phyloP scores from a whole-genome alignment of 176 grass and related monocot genomes.

The Oropetium thomaeum region DNA sequence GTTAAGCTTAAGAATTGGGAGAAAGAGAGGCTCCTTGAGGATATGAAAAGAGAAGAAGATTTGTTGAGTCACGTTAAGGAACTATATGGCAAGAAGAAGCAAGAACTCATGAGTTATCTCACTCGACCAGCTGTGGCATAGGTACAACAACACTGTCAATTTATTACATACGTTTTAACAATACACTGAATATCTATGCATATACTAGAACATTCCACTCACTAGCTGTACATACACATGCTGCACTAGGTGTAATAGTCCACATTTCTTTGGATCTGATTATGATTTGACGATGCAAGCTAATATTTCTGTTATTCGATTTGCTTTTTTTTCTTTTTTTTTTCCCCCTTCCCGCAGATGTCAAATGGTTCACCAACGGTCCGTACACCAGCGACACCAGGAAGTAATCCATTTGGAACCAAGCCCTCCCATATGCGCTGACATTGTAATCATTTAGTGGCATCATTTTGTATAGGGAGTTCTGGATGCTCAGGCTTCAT shows the following conservation, averaged over 20 bases:
- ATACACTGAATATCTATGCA: constrained; percentile 7
- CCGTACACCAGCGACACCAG: constrained; percentile 30
- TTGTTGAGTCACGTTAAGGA: constrained; percentile 51
- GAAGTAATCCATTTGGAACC: constrained; percentile 38
- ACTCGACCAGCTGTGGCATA: constrained; percentile 24
- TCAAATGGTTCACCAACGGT: constrained; percentile 28
- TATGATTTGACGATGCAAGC: background rate
- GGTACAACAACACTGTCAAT: constrained; percentile 29
- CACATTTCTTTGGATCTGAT: constrained; percentile 11
- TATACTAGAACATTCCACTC: background rate
- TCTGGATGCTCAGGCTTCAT: background rate
- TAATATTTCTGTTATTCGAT: background rate
- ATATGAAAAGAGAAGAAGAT: constrained; percentile 73
- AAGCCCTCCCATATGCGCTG: constrained; percentile 15
- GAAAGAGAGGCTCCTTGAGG: constrained; percentile 75
- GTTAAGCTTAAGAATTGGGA: constrained; percentile 66
- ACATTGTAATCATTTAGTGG: constrained; percentile 1
- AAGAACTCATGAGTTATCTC: constrained; percentile 53
- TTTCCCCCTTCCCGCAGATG: background rate
- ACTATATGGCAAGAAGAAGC: constrained; percentile 56
- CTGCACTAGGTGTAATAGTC: background rate
- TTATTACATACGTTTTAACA: constrained; percentile 7
- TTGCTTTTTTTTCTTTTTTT: background rate
- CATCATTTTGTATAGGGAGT: constrained; percentile 2
- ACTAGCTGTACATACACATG: background rate